Conservation (phyloP, 108 stramenopile species). For the Chaetoceros tenuissimus region DNA sequence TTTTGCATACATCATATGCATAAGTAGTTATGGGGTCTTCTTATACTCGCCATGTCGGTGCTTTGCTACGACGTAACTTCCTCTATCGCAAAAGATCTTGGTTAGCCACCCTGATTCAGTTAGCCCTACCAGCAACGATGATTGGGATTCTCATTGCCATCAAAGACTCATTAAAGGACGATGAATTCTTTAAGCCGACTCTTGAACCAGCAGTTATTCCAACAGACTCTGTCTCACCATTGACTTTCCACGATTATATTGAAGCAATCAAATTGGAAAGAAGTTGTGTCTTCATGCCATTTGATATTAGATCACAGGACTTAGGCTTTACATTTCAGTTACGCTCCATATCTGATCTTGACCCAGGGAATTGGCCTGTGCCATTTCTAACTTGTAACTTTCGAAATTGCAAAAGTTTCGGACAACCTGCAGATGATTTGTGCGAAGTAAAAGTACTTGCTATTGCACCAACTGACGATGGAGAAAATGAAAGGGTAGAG, state of each 20-base stretch:
- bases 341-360: conserved; percentile 21
- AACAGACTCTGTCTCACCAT: conserved; percentile 29
- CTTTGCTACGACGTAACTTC: conserved; percentile 65
- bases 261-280: conserved; percentile 52
- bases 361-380: conserved; percentile 45
- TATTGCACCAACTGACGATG: conserved; percentile 31
- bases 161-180: conserved; percentile 42
- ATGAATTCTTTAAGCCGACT: conserved; percentile 23
- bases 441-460: conserved; percentile 56
- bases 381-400: conserved; percentile 73
- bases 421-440: conserved; percentile 49
- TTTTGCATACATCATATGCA: too few relatives aligned
- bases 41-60: conserved; percentile 7
- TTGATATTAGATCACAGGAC: background rate
- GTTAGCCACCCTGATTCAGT: conserved; percentile 48
- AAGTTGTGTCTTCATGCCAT: conserved; percentile 21
- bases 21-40: too few relatives aligned
- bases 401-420: conserved; percentile 34
- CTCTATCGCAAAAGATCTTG: conserved; percentile 60
- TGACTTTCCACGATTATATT: conserved; percentile 59
- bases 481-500: conserved; percentile 26
- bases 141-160: conserved; percentile 49
- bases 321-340: conserved; percentile 16
- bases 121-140: conserved; percentile 55
- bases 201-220: conserved; percentile 44